A percentile compares a stretch with the other conserved stretches of the same genome.
Evolutionary conservation across 164 flowering plant species (phyloP).

Genomic region (Aristolochia contorta): DNA sequence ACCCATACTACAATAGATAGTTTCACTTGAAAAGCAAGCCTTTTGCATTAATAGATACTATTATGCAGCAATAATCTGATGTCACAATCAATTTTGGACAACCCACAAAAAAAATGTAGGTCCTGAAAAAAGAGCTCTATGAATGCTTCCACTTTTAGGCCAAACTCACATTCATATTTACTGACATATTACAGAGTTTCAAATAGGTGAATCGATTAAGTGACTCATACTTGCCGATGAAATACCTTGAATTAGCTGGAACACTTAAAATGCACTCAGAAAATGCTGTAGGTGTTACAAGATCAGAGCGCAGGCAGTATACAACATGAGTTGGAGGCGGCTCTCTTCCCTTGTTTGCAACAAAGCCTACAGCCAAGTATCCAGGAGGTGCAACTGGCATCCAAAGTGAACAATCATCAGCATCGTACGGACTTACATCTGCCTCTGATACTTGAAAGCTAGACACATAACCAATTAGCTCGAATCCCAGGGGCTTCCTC

Average conservation of each 20-base stretch:
- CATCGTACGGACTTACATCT: constrained; percentile 19
- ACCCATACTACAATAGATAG: too few species aligned
- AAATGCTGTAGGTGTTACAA: constrained; percentile 54
- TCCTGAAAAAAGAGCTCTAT: too few species aligned
- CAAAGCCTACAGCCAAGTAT: constrained; percentile 77
- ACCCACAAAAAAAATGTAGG: too few species aligned
- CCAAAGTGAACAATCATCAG: constrained; percentile 80
- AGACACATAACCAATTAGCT: constrained; percentile 60
- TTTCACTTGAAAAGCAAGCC: too few species aligned
- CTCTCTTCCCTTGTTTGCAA: constrained; percentile 56
- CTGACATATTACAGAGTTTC: too few species aligned
- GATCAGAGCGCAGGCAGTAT: constrained; percentile 86
- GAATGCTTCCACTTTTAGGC: too few species aligned
- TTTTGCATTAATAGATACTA: too few species aligned
- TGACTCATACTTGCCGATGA: background rate
- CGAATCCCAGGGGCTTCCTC: constrained; percentile 77
- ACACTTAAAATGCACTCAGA: constrained; percentile 56
- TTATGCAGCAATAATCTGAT: too few species aligned
- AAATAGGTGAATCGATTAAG: too few species aligned
- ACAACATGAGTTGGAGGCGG: constrained; percentile 86
- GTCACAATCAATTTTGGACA: too few species aligned
- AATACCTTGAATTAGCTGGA: constrained; percentile 30
- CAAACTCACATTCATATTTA: too few species aligned
- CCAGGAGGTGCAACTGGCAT: constrained; percentile 86
- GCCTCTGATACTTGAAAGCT: constrained; percentile 33